phyloP scores from a whole-genome alignment of 2,329 filamentous ascomycete genomes.

The Aureobasidium sp. region DNA sequence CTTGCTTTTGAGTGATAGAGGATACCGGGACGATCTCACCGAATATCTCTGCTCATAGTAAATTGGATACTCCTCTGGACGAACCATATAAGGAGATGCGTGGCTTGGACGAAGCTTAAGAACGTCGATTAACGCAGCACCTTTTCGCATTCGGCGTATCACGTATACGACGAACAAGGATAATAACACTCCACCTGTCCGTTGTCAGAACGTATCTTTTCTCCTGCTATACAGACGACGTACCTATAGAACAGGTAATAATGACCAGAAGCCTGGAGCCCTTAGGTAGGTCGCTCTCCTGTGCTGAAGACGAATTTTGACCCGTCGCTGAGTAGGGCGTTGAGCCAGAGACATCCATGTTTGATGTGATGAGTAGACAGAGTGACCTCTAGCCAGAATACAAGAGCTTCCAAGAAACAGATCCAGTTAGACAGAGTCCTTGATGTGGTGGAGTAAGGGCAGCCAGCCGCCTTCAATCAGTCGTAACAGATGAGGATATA shows the following conservation, averaged over 20 bases:
- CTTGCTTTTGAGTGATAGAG: conserved; percentile 8
- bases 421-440: too few species aligned
- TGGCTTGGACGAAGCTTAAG: conserved; percentile 16
- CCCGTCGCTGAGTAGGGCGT: neutral
- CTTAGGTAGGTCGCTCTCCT: neutral
- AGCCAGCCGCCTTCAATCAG: neutral
- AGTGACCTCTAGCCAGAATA: neutral
- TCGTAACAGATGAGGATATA: neutral
- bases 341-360: neutral
- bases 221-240: neutral
- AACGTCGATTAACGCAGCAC: conserved; percentile 16
- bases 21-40: conserved; percentile 16
- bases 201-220: neutral
- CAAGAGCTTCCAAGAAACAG: neutral
- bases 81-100: conserved; percentile 1
- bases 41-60: conserved; percentile 19
- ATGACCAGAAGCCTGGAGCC: conserved; percentile 8
- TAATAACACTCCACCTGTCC: conserved; percentile 16
- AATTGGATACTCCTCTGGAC: conserved; percentile 10
- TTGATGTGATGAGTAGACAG: neutral
- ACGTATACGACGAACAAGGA: conserved; percentile 16
- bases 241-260: conserved; percentile 13
- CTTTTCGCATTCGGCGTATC: conserved; percentile 12
- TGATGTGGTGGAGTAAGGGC: neutral
- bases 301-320: neutral